phyloP scores from a whole-genome alignment of 108 stramenopile genomes.

The Nitzschia inconspicua region DNA sequence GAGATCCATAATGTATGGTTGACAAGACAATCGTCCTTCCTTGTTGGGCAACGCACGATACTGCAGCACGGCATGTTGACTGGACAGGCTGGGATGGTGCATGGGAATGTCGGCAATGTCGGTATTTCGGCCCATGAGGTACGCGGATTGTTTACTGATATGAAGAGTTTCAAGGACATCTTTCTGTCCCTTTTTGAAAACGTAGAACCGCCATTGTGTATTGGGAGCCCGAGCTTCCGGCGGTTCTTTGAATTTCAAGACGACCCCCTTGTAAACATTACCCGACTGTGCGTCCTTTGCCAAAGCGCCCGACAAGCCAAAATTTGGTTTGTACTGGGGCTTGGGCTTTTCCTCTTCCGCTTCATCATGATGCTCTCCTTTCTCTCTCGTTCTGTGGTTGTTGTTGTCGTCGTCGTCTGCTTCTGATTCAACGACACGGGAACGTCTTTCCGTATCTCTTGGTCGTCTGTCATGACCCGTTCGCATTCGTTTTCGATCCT shows the following conservation, averaged over 20 bases:
- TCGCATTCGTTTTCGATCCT: constrained; percentile 7
- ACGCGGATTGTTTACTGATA: constrained; percentile 87
- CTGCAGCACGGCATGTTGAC: constrained; percentile 98
- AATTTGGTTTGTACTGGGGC: constrained; percentile 73
- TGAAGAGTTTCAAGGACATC: constrained; percentile 73
- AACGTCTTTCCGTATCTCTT: background rate
- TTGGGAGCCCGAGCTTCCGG: constrained; percentile 90
- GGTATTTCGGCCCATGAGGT: constrained; percentile 88
- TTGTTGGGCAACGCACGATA: constrained; percentile 68
- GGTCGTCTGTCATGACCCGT: background rate
- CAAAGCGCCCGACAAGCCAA: constrained; percentile 95
- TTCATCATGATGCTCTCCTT: constrained; percentile 12
- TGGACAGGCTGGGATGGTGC: constrained; percentile 79
- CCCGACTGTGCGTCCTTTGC: constrained; percentile 78
- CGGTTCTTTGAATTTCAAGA: constrained; percentile 95
- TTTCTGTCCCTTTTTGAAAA: constrained; percentile 70
- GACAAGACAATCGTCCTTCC: constrained; percentile 42
- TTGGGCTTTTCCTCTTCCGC: constrained; percentile 22
- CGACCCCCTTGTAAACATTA: constrained; percentile 88
- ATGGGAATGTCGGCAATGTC: constrained; percentile 88
- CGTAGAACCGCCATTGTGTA: constrained; percentile 92
- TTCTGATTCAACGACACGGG: background rate
- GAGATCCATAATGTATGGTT: constrained; percentile 97
- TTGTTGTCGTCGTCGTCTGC: background rate
- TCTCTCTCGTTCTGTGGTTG: background rate